phyloP scores from a whole-genome alignment of 352 stramenopile genomes.

The Pythium utonaiense region DNA sequence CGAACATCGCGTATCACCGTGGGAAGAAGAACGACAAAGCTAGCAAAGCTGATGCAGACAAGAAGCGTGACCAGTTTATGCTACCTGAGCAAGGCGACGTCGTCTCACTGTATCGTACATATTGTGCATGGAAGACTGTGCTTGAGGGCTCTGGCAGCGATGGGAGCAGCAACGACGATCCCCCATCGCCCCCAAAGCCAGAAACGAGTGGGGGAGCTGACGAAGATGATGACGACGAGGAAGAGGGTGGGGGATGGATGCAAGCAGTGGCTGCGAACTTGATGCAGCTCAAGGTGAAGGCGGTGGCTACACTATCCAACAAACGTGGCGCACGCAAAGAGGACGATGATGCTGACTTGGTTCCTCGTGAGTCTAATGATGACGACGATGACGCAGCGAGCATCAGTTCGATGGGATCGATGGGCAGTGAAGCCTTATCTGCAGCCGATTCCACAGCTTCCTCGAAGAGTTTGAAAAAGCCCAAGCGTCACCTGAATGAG shows the following conservation, averaged over 20 bases:
- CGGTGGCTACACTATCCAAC: background rate
- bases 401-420: slow-evolving; percentile 1
- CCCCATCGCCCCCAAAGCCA: slow-evolving; percentile 9
- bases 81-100: slow-evolving; percentile 20
- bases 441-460: background rate
- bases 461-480: slow-evolving; percentile 7
- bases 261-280: background rate
- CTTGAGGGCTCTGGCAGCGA: slow-evolving; percentile 9
- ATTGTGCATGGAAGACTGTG: slow-evolving; percentile 9
- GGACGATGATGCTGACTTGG: slow-evolving; percentile 1
- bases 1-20: slow-evolving; percentile 16
- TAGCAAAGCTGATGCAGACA: slow-evolving; percentile 17
- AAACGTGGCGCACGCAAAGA: background rate
- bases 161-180: background rate
- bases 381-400: slow-evolving; percentile 11
- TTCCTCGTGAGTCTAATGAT: background rate
- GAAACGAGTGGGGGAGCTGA: background rate
- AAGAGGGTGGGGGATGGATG: background rate
- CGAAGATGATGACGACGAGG: slow-evolving; percentile 14
- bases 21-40: slow-evolving; percentile 24
- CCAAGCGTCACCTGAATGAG: slow-evolving; percentile 11
- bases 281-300: slow-evolving; percentile 4
- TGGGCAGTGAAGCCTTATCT: background rate
- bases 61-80: slow-evolving; percentile 16
- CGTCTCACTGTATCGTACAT: slow-evolving; percentile 24